Evolutionary conservation across 495 filamentous ascomycete species (phyloP).

Genomic region (Talaromyces trachyspermus): DNA sequence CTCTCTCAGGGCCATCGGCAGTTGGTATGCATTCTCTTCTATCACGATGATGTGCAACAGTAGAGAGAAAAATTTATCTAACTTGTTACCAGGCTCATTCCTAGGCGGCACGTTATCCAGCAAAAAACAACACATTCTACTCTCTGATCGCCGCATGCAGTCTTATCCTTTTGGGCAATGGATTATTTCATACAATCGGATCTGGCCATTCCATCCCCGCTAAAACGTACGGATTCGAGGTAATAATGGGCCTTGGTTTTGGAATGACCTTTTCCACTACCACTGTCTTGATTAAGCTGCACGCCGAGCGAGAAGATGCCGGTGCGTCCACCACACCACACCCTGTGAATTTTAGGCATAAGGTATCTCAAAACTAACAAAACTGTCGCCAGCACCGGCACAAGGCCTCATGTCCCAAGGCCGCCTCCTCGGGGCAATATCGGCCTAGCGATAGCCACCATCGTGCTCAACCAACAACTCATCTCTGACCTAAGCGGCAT

Average conservation of each 20-base stretch:
- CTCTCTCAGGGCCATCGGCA: slow-evolving; percentile 37
- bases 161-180: background rate
- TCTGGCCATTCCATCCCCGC: slow-evolving; percentile 41
- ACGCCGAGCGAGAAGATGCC: slow-evolving; percentile 38
- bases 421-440: slow-evolving; percentile 52
- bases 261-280: slow-evolving; percentile 43
- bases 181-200: background rate
- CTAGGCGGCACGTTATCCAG: background rate
- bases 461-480: slow-evolving; percentile 16
- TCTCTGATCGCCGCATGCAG: slow-evolving; percentile 36
- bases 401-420: slow-evolving; percentile 12
- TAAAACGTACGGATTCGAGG: slow-evolving; percentile 33
- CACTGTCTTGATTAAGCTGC: slow-evolving; percentile 44
- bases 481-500: slow-evolving; percentile 11
- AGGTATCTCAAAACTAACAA: background rate
- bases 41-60: slow-evolving; percentile 30
- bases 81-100: background rate
- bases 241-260: slow-evolving; percentile 42
- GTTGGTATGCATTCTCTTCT: slow-evolving; percentile 41
- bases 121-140: slow-evolving; percentile 40
- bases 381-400: slow-evolving; percentile 1
- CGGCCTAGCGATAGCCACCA: slow-evolving; percentile 38
- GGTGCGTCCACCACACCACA: slow-evolving; percentile 19
- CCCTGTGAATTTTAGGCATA: background rate
- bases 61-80: background rate